Evolutionary conservation across 2,329 filamentous ascomycete species (phyloP).

Genomic region (Aulographum hederae): DNA sequence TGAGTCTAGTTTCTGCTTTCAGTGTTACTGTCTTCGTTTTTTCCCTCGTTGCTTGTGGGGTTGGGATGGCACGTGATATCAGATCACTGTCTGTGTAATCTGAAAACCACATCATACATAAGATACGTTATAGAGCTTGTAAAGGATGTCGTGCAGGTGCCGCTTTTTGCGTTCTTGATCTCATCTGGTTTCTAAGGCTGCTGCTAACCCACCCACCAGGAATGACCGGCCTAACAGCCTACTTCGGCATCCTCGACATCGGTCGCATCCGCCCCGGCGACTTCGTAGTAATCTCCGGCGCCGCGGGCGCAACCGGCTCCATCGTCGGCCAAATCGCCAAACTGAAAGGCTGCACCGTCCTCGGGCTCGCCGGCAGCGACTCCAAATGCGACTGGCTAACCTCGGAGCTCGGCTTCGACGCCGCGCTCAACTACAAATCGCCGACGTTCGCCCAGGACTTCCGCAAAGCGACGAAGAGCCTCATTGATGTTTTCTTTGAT

Average conservation of each 20-base stretch:
- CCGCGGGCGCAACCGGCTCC: conserved; percentile 29
- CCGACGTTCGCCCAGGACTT: conserved; percentile 28
- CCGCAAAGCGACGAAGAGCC: conserved; percentile 26
- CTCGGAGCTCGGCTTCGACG: conserved; percentile 30
- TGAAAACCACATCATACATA: conserved; percentile 1
- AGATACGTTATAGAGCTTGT: conserved; percentile 1
- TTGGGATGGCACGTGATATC: too few species aligned
- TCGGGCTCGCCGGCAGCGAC: conserved; percentile 33
- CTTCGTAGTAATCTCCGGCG: conserved; percentile 26
- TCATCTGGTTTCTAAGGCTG: conserved; percentile 45
- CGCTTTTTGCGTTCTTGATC: conserved; percentile 11
- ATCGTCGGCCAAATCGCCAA: conserved; percentile 36
- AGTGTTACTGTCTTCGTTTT: too few species aligned
- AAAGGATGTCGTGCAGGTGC: conserved; percentile 1
- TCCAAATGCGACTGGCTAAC: conserved; percentile 34
- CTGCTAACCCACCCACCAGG: too few species aligned
- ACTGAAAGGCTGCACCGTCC: conserved; percentile 26
- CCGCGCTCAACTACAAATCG: conserved; percentile 36
- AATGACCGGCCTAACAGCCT: conserved; percentile 42
- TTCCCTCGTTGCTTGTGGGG: conserved; percentile 28
- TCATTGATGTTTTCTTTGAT: conserved; percentile 33
- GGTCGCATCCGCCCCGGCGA: conserved; percentile 19
- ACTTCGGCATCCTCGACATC: conserved; percentile 23
- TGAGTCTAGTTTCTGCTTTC: conserved; percentile 3
- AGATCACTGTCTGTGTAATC: too few species aligned